Base-by-base conservation (phyloP, 768 basidiomycete genomes). In the Tricholoma hemisulphureum region DNA sequence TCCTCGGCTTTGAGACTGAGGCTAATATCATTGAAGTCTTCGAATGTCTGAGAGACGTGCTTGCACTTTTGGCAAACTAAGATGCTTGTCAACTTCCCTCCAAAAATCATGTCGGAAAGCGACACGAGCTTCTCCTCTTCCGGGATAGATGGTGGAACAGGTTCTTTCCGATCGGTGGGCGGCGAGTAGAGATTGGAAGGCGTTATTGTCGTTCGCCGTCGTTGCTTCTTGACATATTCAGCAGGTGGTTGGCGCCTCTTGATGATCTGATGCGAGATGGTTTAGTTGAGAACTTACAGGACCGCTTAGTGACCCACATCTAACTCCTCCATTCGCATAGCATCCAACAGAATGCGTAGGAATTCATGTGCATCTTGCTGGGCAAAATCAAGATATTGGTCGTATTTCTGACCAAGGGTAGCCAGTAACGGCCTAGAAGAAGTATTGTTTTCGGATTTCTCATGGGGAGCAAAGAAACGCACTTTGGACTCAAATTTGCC, bases 301-400 rank as follows among this genome's bases (percentile, higher is more conserved):
- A 23, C 18, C 26, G 2, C 24, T 23, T 37, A 32, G 20, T 20
- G 34, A 71, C 86, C 60, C 66, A 92, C 91, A 67, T 98, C 95
- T 51, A 86, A 76, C 71, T 98, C 95, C 69, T 98, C 95, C 93
- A 95, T 95, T 53, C 92, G 84, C 81, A 95, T 90, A 18, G 87
- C 89, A 69, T 97, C 95, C 35, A 97, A 77, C 58, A 98, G 77
- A 61, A 95, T 94, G 31, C 92, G 81, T 23, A 98, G 73, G 60
- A 96, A 88, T 75, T 98, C 95, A 69, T 97, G 95, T 21, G 95
- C 93, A 67, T 98, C 95, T 71, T 97, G 95, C 71, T 98, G 95
- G 7, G 90, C 86, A 70, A 95, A 95, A 67, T 95, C 95, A 45
- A 91, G 84, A 65, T 97, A 98, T 66, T 98, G 95, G 62, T 94